Conservation (phyloP, 1,284 basidiomycete species). For the Pterula multifida region DNA sequence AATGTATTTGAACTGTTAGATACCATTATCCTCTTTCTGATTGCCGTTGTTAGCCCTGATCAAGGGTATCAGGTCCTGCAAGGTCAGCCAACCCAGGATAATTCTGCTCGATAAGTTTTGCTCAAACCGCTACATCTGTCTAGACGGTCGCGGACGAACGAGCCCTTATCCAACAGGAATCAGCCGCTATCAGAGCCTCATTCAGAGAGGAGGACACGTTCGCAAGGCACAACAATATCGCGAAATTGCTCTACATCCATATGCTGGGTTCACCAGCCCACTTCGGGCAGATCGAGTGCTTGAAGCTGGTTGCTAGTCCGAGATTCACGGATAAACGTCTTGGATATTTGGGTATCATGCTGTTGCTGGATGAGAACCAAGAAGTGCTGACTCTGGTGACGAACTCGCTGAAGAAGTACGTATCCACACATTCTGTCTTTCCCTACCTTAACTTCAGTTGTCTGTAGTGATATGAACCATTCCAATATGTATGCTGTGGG, state of each 20-base stretch:
- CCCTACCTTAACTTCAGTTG: constrained; percentile 7
- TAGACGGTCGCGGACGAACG: constrained; percentile 98
- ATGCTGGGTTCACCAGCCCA: constrained; percentile 99
- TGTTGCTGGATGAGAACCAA: constrained; percentile 94
- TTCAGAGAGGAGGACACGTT: constrained; percentile 96
- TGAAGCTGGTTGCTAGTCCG: constrained; percentile 97
- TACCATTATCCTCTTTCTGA: constrained; percentile 11
- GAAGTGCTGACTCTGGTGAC: constrained; percentile 97
- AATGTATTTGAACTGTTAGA: constrained; percentile 30
- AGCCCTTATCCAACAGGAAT: constrained; percentile 95
- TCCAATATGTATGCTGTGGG: constrained; percentile 99
- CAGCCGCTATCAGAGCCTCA: constrained; percentile 92
- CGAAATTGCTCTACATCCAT: constrained; percentile 98
- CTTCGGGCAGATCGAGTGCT: constrained; percentile 99
- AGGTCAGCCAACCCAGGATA: constrained; percentile 34
- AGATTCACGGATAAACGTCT: constrained; percentile 95
- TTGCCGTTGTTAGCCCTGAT: constrained; percentile 59
- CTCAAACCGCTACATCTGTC: constrained; percentile 15
- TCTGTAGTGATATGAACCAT: constrained; percentile 92
- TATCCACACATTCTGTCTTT: constrained; percentile 11
- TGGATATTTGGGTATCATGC: constrained; percentile 97
- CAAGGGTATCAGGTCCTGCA: constrained; percentile 90
- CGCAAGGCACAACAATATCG: constrained; percentile 92
- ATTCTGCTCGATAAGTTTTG: constrained; percentile 8
- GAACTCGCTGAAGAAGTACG: constrained; percentile 96